Conservation (phyloP, 2,329 filamentous ascomycete species). For the Apiospora saccharicola region DNA sequence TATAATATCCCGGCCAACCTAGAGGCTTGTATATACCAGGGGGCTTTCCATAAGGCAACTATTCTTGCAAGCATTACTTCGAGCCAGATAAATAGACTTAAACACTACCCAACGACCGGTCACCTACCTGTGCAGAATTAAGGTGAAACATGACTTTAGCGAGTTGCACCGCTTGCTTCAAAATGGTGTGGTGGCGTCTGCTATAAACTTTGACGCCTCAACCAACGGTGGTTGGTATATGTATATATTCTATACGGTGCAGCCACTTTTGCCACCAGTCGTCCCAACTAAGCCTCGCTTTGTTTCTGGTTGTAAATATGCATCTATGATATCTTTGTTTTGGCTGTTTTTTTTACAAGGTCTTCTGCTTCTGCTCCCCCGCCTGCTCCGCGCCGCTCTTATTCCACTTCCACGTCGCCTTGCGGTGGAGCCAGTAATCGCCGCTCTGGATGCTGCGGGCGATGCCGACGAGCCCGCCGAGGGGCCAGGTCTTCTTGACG, state of each 20-base stretch:
- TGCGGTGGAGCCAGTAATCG: constrained; percentile 62
- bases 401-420: constrained; percentile 62
- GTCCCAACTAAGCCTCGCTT: not conserved
- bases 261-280: not conserved
- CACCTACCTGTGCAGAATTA: not conserved
- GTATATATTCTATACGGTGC: not conserved
- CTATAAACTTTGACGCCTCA: too few relatives aligned
- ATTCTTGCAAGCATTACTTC: constrained; percentile 17
- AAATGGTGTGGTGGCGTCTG: not conserved
- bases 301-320: not conserved
- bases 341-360: not conserved
- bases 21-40: constrained; percentile 20
- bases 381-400: constrained; percentile 25
- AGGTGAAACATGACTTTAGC: too few relatives aligned
- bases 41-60: constrained; percentile 8
- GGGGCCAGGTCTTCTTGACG: constrained; percentile 58
- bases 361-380: constrained; percentile 20
- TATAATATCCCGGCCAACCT: constrained; percentile 10
- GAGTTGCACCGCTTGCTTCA: not conserved
- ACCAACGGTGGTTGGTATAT: not conserved
- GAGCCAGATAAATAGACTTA: constrained; percentile 11
- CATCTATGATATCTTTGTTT: not conserved
- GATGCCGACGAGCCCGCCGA: constrained; percentile 67
- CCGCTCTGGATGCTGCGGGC: constrained; percentile 64
- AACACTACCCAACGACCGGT: not conserved